Evolutionary conservation across 495 filamentous ascomycete genomes (phyloP).

Genomic region (Aspergillus affinis): DNA sequence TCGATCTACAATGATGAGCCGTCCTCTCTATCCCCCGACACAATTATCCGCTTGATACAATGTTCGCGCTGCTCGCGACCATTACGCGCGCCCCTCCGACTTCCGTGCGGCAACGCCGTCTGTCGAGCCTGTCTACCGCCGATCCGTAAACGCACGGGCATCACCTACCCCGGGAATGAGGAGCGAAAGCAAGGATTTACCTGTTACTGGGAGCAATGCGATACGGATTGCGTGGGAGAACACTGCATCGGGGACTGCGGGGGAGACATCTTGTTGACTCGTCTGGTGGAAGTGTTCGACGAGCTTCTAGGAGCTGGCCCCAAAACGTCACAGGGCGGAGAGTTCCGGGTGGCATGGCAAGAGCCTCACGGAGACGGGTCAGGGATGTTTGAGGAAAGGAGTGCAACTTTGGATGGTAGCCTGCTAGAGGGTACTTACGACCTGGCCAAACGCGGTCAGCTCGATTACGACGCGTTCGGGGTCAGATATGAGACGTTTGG

Average conservation of each 20-base stretch:
- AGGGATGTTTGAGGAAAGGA: conserved; percentile 25
- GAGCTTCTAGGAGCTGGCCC: conserved; percentile 32
- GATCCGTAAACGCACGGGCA: conserved; percentile 57
- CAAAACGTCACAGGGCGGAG: conserved; percentile 25
- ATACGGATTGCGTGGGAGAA: conserved; percentile 55
- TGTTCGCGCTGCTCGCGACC: conserved; percentile 73
- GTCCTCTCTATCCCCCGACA: conserved; percentile 15
- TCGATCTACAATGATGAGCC: neutral
- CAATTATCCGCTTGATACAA: conserved; percentile 69
- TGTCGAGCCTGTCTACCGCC: conserved; percentile 75
- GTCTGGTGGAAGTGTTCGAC: conserved; percentile 56
- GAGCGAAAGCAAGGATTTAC: conserved; percentile 64
- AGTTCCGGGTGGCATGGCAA: conserved; percentile 42
- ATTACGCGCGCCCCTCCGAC: conserved; percentile 64
- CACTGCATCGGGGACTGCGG: conserved; percentile 77
- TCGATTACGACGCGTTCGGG: conserved; percentile 43
- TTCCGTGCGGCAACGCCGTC: conserved; percentile 80
- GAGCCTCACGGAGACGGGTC: conserved; percentile 38
- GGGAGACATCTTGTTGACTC: conserved; percentile 70
- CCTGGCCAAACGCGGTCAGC: conserved; percentile 29
- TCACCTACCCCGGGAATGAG: conserved; percentile 69
- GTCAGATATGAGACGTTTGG: conserved; percentile 52
- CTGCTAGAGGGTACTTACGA: conserved; percentile 33
- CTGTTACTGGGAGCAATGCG: conserved; percentile 60
- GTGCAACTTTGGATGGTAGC: conserved; percentile 16